Evolutionary conservation across 495 filamentous ascomycete genomes (phyloP).

Genomic region (Aspergillus saccharolyticus): DNA sequence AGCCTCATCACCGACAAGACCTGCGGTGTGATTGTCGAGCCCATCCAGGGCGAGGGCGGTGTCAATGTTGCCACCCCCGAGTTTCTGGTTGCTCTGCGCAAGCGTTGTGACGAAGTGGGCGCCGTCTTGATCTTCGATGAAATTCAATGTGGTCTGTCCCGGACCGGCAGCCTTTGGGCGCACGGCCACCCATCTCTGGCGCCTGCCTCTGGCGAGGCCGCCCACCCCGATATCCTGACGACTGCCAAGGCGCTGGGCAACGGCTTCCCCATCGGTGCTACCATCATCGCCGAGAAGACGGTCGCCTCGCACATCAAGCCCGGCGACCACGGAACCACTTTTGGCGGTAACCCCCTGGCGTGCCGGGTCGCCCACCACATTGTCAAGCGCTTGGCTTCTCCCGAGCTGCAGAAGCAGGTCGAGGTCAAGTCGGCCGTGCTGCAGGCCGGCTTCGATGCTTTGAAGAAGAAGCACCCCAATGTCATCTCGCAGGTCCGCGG

Average conservation of each 20-base stretch:
- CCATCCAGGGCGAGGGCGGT: slow-evolving; percentile 95
- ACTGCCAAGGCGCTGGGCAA: slow-evolving; percentile 95
- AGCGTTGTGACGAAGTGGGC: slow-evolving; percentile 78
- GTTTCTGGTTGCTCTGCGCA: slow-evolving; percentile 72
- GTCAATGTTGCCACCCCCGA: slow-evolving; percentile 76
- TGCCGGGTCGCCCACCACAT: slow-evolving; percentile 80
- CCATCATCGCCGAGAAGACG: slow-evolving; percentile 65
- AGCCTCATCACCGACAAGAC: slow-evolving; percentile 75
- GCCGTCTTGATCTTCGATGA: slow-evolving; percentile 92
- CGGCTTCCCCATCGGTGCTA: slow-evolving; percentile 90
- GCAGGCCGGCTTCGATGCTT: slow-evolving; percentile 51
- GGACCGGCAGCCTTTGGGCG: slow-evolving; percentile 88
- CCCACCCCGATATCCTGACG: slow-evolving; percentile 91
- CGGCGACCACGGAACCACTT: slow-evolving; percentile 96
- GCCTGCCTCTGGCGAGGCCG: slow-evolving; percentile 46
- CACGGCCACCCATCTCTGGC: slow-evolving; percentile 60
- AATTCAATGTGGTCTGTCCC: slow-evolving; percentile 87
- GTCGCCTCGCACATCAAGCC: slow-evolving; percentile 81
- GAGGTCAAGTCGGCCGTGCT: slow-evolving; percentile 62
- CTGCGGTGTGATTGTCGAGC: slow-evolving; percentile 93
- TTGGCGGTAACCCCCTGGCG: slow-evolving; percentile 90
- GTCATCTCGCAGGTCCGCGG: slow-evolving; percentile 76
- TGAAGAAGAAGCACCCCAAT: slow-evolving; percentile 64
- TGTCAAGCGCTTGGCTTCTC: slow-evolving; percentile 63
- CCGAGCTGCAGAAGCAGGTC: slow-evolving; percentile 60